Percentiles rank a stretch among this genome's conserved stretches.
Conservation (phyloP, 1,284 basidiomycete genomes). For the Apiotrichum mycotoxinovorans region DNA sequence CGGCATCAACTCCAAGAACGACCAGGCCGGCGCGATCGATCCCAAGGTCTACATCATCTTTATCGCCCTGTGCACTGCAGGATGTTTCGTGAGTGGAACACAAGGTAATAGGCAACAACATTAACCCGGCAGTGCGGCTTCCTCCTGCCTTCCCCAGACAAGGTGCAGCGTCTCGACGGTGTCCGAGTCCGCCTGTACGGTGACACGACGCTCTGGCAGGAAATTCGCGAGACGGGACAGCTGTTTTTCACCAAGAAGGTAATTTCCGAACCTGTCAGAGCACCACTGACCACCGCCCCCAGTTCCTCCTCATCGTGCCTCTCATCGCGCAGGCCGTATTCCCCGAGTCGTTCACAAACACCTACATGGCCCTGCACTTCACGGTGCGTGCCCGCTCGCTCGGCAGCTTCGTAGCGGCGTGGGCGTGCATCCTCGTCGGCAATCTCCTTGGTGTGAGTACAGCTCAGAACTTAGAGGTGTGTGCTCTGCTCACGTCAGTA, state of each 20-base stretch:
- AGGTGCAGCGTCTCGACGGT: conserved; percentile 8
- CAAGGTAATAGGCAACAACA: not conserved
- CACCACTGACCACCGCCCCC: not conserved
- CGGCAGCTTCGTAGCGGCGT: conserved; percentile 2
- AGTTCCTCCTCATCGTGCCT: conserved; percentile 8
- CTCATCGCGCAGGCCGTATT: conserved; percentile 9
- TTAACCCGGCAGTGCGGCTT: conserved; percentile 2
- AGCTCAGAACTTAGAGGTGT: too few species aligned
- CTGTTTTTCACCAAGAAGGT: conserved; percentile 2
- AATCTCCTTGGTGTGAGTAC: not conserved
- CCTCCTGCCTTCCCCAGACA: conserved; percentile 8
- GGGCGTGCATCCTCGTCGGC: conserved; percentile 7
- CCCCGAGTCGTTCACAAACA: conserved; percentile 13
- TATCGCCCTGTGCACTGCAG: conserved; percentile 36
- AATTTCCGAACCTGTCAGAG: not conserved
- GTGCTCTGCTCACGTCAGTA: not conserved
- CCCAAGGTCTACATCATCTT: conserved; percentile 29
- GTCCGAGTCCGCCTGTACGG: conserved; percentile 1
- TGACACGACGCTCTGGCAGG: not conserved
- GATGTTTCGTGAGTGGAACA: conserved; percentile 7
- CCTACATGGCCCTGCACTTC: conserved; percentile 9
- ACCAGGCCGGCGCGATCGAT: conserved; percentile 14
- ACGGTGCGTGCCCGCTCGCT: conserved; percentile 6
- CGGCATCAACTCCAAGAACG: not conserved
- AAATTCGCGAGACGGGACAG: not conserved